Evolutionary conservation across 352 stramenopile genomes (phyloP).

Genomic region (Phytophthora europaea): DNA sequence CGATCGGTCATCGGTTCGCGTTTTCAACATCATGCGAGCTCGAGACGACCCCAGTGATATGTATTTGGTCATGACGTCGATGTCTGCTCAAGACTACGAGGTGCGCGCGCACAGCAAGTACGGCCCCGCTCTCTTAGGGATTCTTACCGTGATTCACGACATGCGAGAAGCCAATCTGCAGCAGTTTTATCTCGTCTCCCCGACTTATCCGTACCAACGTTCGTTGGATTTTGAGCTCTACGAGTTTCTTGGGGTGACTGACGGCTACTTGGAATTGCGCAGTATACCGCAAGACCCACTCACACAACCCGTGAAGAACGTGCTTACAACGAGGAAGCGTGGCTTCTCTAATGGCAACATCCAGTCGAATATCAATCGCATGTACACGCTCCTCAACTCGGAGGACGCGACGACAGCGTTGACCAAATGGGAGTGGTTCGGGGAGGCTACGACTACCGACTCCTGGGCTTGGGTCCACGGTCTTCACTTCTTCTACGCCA

Average conservation of each 20-base stretch:
- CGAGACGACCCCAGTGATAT: constrained; percentile 16
- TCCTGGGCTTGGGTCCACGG: constrained; percentile 53
- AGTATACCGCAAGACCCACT: constrained; percentile 9
- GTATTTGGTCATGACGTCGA: constrained; percentile 29
- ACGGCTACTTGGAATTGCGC: constrained; percentile 21
- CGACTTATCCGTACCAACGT: constrained; percentile 39
- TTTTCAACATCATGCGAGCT: constrained; percentile 39
- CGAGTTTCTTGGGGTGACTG: constrained; percentile 21
- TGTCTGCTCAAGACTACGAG: constrained; percentile 46
- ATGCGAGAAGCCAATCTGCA: constrained; percentile 19
- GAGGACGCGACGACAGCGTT: constrained; percentile 6
- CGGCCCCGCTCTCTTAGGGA: constrained; percentile 33
- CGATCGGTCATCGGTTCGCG: constrained; percentile 12
- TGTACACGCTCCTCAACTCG: constrained; percentile 27
- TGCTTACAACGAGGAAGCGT: constrained; percentile 27
- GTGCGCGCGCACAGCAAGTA: constrained; percentile 25
- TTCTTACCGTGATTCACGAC: constrained; percentile 33
- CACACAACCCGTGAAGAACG: constrained; percentile 25
- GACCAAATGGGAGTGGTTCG: constrained; percentile 19
- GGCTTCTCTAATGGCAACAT: constrained; percentile 38
- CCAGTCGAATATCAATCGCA: constrained; percentile 33
- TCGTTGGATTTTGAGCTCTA: constrained; percentile 40
- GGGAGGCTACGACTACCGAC: constrained; percentile 29
- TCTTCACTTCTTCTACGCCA: constrained; percentile 36
- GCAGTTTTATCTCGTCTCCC: constrained; percentile 31